These are phyloP conservation scores for Chloranthus sessilifolius DNA, from an alignment of 164 flowering plant species.

Conservation along the genomic window DNA sequence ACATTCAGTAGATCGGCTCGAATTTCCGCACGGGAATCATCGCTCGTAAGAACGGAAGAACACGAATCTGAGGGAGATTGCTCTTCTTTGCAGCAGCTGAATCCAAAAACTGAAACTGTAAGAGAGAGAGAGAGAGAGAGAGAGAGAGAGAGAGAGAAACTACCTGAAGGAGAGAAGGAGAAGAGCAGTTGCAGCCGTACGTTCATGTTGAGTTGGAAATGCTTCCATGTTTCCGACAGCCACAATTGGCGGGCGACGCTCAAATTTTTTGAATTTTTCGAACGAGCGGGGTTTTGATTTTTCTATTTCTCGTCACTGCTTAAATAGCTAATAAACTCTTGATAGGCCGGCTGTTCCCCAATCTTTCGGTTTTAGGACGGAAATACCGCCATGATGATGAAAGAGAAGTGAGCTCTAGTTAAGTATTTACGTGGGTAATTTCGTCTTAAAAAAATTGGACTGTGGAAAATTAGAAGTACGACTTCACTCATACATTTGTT, in stretches of 20 bases:
- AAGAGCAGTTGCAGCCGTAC: constrained; percentile 21
- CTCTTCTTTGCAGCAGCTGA: not conserved
- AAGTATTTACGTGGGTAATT: too few species aligned
- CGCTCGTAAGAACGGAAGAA: constrained; percentile 20
- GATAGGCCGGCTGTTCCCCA: too few species aligned
- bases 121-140: not conserved
- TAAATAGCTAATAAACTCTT: too few species aligned
- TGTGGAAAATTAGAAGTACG: too few species aligned
- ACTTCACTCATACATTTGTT: too few species aligned
- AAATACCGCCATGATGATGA: too few species aligned
- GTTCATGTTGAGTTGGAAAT: constrained; percentile 21
- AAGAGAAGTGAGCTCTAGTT: too few species aligned
- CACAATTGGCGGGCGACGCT: too few species aligned
- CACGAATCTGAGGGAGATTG: not conserved
- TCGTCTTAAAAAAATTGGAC: too few species aligned
- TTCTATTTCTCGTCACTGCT: too few species aligned
- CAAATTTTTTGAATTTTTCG: not conserved
- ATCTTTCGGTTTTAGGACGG: too few species aligned
- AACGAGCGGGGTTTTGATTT: too few species aligned
- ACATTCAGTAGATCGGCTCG: constrained; percentile 9
- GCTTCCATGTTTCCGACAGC: constrained; percentile 9
- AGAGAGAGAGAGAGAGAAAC: constrained; percentile 1
- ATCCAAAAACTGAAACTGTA: not conserved
- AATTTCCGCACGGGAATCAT: constrained; percentile 20
- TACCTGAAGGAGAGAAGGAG: constrained; percentile 21